Conservation (phyloP, 163 green algal genomes). For the Scenedesmus sp. region DNA sequence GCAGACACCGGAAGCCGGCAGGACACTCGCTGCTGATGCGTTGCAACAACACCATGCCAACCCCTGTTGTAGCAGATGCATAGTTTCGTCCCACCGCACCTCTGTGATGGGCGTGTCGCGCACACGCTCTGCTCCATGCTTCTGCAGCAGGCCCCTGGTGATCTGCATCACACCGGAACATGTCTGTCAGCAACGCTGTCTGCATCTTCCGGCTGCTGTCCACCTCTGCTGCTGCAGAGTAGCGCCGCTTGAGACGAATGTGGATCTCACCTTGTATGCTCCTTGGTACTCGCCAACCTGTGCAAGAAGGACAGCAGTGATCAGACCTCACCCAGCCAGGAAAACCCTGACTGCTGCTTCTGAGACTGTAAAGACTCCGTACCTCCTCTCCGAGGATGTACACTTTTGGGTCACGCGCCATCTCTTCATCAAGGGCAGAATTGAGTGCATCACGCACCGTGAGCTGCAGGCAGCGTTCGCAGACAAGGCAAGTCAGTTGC, state of each 20-base stretch:
- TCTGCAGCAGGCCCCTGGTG: slow-evolving; percentile 94
- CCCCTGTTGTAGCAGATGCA: not conserved
- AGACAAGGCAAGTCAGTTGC: slow-evolving; percentile 15
- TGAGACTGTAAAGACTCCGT: not conserved
- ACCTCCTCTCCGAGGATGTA: slow-evolving; percentile 99
- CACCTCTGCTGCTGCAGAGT: not conserved
- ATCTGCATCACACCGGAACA: slow-evolving; percentile 78
- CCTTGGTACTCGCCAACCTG: slow-evolving; percentile 99
- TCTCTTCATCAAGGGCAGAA: slow-evolving; percentile 97
- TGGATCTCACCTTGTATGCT: slow-evolving; percentile 96
- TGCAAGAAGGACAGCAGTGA: not conserved
- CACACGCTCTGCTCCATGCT: slow-evolving; percentile 96
- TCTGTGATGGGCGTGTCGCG: slow-evolving; percentile 99
- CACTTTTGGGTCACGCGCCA: slow-evolving; percentile 93
- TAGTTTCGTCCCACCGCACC: slow-evolving; percentile 59
- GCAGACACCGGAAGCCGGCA: not conserved
- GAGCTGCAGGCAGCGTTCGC: slow-evolving; percentile 75
- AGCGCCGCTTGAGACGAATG: not conserved
- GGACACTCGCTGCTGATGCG: not conserved
- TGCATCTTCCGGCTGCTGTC: not conserved
- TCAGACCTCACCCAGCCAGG: not conserved
- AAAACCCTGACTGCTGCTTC: not conserved
- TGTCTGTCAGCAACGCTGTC: not conserved
- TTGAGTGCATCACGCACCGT: slow-evolving; percentile 98
- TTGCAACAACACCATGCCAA: not conserved